A percentile compares a stretch with the other conserved stretches of the same genome.
Evolutionary conservation across 345 rosid species (phyloP).

Genomic region (Melaleuca alternifolia): DNA sequence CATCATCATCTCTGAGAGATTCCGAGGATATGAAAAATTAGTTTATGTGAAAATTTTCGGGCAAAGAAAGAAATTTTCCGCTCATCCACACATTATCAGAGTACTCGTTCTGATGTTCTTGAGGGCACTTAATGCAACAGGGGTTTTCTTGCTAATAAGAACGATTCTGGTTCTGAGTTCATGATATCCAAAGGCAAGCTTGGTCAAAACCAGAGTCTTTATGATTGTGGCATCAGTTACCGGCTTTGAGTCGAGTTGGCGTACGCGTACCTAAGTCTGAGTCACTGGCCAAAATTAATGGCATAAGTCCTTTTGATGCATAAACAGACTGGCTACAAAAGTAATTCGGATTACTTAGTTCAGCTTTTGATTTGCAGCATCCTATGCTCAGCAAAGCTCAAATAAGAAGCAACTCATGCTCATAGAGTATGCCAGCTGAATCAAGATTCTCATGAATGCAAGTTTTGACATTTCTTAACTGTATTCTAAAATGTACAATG

Average conservation of each 20-base stretch:
- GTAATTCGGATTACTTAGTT: background rate
- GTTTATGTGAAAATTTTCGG: background rate
- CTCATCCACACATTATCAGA: background rate
- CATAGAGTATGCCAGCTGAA: background rate
- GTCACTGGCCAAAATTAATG: background rate
- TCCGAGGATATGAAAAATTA: background rate
- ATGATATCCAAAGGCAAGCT: background rate
- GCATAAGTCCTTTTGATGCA: background rate
- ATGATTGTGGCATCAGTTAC: background rate
- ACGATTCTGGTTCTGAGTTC: background rate
- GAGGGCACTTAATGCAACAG: background rate
- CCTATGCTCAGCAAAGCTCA: background rate
- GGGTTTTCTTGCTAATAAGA: background rate
- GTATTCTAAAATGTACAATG: background rate
- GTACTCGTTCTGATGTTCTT: background rate
- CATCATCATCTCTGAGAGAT: background rate
- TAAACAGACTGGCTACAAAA: background rate
- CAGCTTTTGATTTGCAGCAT: background rate
- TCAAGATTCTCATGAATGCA: background rate
- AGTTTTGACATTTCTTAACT: background rate
- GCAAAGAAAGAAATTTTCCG: background rate
- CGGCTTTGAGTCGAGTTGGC: background rate
- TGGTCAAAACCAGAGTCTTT: background rate
- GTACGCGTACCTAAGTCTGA: background rate
- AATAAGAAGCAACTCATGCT: background rate